A percentile compares a stretch with the other conserved stretches of the same genome.
Conservation (phyloP, 495 filamentous ascomycete genomes). For the Collariella sp. region DNA sequence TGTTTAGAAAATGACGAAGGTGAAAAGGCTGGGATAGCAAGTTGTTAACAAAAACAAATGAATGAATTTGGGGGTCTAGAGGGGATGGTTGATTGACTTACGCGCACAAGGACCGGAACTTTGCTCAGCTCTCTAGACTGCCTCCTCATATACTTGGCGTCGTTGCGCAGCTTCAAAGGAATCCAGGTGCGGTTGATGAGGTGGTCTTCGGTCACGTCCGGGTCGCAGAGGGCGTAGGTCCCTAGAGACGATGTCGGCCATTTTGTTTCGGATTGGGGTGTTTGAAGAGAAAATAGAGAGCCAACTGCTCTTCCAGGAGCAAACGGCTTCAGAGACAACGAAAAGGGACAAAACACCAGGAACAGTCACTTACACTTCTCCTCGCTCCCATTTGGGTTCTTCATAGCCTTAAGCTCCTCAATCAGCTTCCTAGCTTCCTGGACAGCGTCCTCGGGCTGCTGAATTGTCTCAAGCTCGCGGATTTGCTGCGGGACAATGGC, state of each 20-base stretch:
- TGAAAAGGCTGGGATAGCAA: neutral
- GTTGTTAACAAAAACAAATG: neutral
- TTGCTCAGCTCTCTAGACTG: neutral
- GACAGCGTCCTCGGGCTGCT: neutral
- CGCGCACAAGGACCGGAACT: neutral
- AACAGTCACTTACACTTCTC: no score
- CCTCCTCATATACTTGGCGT: conserved; percentile 1
- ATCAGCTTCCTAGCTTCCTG: neutral
- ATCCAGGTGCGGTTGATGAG: neutral
- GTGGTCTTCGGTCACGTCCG: neutral
- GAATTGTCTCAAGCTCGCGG: neutral
- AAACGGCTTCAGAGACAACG: no score
- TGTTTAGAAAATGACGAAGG: neutral
- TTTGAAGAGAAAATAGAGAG: no score
- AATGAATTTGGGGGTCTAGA: neutral
- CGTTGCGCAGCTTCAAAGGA: neutral
- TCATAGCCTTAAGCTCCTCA: neutral
- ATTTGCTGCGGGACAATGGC: neutral
- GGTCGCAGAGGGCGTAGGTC: neutral
- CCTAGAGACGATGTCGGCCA: no score
- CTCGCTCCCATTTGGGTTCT: neutral
- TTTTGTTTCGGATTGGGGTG: no score
- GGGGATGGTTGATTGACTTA: neutral
- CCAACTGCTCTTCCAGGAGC: no score
- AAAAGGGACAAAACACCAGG: no score